Conservation (phyloP, 306 rosid genomes). For the Cicer chorassanicum region DNA sequence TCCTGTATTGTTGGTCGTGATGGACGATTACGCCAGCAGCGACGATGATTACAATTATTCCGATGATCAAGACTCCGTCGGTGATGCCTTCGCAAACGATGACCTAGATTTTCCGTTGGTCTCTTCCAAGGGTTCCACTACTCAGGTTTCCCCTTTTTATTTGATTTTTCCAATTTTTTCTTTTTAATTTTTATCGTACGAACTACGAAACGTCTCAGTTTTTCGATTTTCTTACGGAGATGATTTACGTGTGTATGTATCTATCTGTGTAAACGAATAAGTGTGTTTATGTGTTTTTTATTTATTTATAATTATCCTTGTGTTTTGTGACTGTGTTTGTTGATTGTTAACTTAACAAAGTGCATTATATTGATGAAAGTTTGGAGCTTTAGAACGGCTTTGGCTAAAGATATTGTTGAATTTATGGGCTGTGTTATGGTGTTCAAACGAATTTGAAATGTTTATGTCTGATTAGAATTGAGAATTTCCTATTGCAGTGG, state of each 20-base stretch:
- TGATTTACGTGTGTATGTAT: not conserved
- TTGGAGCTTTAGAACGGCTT: conserved; percentile 12
- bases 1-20: conserved; percentile 9
- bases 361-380: conserved; percentile 7
- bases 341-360: conserved; percentile 1
- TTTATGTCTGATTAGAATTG: conserved; percentile 4
- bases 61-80: conserved; percentile 67
- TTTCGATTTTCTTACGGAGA: not conserved
- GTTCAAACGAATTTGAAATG: not conserved
- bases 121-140: conserved; percentile 62
- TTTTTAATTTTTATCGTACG: too few relatives aligned
- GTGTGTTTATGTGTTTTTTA: not conserved
- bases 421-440: not conserved
- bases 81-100: conserved; percentile 63
- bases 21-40: conserved; percentile 65
- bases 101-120: conserved; percentile 53
- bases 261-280: not conserved
- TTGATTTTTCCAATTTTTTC: conserved; percentile 14
- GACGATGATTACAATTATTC: conserved; percentile 70
- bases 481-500: conserved; percentile 1
- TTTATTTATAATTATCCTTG: not conserved
- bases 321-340: not conserved
- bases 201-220: not conserved
- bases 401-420: conserved; percentile 15
- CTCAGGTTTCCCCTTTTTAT: conserved; percentile 58